phyloP scores from a whole-genome alignment of 371 early-diverging fungal species.

The Mortierella sp. region DNA sequence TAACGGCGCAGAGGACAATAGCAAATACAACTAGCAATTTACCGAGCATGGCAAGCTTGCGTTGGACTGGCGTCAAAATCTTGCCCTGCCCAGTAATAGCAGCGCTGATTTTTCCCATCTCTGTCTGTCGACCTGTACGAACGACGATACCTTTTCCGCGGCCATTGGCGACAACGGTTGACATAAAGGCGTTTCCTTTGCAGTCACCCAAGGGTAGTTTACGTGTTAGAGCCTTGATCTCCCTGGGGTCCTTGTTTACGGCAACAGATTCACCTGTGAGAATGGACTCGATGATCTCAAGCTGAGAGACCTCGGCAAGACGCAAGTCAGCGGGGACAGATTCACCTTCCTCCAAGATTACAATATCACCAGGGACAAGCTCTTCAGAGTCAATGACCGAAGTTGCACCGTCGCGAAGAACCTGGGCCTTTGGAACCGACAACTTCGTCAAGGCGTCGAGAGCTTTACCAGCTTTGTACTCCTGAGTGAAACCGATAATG shows the following conservation, averaged over 20 bases:
- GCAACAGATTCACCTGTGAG: slow-evolving; percentile 84
- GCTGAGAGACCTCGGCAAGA: slow-evolving; percentile 77
- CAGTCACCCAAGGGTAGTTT: slow-evolving; percentile 87
- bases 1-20: slow-evolving; percentile 79
- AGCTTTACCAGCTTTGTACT: slow-evolving; percentile 74
- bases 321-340: slow-evolving; percentile 80
- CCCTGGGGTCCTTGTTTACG: slow-evolving; percentile 68
- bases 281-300: slow-evolving; percentile 82
- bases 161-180: slow-evolving; percentile 83
- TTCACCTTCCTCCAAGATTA: slow-evolving; percentile 78
- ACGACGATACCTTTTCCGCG: slow-evolving; percentile 88
- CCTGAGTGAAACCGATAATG: slow-evolving; percentile 76
- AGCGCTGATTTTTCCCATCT: slow-evolving; percentile 83
- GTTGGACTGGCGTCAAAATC: slow-evolving; percentile 82
- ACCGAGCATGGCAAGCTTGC: slow-evolving; percentile 75
- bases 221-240: slow-evolving; percentile 66
- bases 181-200: slow-evolving; percentile 89
- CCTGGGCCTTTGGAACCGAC: slow-evolving; percentile 73
- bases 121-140: slow-evolving; percentile 80
- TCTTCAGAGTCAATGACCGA: slow-evolving; percentile 64
- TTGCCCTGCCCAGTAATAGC: slow-evolving; percentile 73
- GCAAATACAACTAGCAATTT: slow-evolving; percentile 68
- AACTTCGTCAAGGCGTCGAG: slow-evolving; percentile 72
- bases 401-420: slow-evolving; percentile 76
- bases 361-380: slow-evolving; percentile 80